Conservation (phyloP, 164 flowering plant genomes). For the Kingdonia uniflora region DNA sequence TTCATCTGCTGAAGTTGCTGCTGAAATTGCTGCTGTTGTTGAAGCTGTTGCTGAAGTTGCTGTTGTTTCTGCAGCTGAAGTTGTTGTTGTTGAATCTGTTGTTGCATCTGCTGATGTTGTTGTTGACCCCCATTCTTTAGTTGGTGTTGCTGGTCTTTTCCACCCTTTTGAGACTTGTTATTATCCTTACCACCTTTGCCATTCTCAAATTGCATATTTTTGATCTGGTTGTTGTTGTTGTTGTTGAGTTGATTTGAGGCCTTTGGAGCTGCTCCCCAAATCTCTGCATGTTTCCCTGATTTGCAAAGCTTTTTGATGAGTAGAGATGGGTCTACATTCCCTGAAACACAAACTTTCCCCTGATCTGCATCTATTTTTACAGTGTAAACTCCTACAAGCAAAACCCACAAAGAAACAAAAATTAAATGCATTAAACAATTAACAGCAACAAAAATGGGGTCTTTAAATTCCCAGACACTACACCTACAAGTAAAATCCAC, state of each 20-base stretch:
- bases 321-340: conserved; percentile 63
- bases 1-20: conserved; percentile 49
- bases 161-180: conserved; percentile 42
- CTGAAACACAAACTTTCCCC: conserved; percentile 87
- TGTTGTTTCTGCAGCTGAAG: conserved; percentile 23
- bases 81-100: background rate
- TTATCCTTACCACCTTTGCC: conserved; percentile 27
- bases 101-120: conserved; percentile 16
- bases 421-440: too few species aligned
- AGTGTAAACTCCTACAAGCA: conserved; percentile 40
- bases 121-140: conserved; percentile 21
- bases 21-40: conserved; percentile 13
- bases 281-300: conserved; percentile 74
- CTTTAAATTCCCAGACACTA: too few species aligned
- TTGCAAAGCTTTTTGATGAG: conserved; percentile 77
- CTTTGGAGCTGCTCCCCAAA: conserved; percentile 67
- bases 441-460: too few species aligned
- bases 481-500: too few species aligned
- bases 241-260: conserved; percentile 35
- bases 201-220: conserved; percentile 54
- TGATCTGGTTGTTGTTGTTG: conserved; percentile 45
- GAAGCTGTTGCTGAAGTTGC: conserved; percentile 18
- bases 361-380: conserved; percentile 67
- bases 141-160: conserved; percentile 19
- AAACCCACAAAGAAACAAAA: too few species aligned